phyloP scores from a whole-genome alignment of 768 basidiomycete genomes.

The Lanmaoa rubissima region DNA sequence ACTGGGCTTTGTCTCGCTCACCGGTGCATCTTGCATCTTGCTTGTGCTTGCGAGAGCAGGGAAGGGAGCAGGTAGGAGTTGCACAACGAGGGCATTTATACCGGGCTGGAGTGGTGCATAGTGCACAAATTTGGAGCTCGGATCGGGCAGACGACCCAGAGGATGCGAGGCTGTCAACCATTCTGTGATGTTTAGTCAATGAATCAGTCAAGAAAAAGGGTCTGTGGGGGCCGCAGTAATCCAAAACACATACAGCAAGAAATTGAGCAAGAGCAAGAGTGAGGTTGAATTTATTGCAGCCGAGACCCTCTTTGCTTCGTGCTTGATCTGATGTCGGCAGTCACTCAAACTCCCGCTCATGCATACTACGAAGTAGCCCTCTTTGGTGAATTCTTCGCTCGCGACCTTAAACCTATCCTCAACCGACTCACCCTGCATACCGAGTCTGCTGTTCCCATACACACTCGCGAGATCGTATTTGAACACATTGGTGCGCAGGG shows the following conservation, averaged over 20 bases:
- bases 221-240: neutral
- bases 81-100: constrained; percentile 82
- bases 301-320: neutral
- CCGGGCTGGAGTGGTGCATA: constrained; percentile 52
- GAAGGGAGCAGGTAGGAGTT: constrained; percentile 68
- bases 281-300: neutral
- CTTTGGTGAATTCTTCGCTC: constrained; percentile 77
- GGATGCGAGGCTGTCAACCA: constrained; percentile 6
- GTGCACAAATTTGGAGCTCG: constrained; percentile 39
- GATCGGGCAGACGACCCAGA: constrained; percentile 18
- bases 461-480: constrained; percentile 76
- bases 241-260: neutral
- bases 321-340: constrained; percentile 19
- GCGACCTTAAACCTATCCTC: constrained; percentile 72
- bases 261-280: no score
- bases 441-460: constrained; percentile 74
- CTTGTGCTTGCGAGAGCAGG: constrained; percentile 73
- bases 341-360: constrained; percentile 39
- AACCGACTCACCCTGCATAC: constrained; percentile 81
- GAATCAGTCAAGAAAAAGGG: neutral
- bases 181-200: neutral
- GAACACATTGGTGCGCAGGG: constrained; percentile 70
- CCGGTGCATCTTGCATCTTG: constrained; percentile 59
- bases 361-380: constrained; percentile 83
- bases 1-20: constrained; percentile 66